A percentile compares a stretch with the other conserved stretches of the same genome.
These are phyloP conservation scores for Encephalitozoon romaleae DNA, from an alignment of 371 early-diverging fungal genomes.

Conservation along the genomic window DNA sequence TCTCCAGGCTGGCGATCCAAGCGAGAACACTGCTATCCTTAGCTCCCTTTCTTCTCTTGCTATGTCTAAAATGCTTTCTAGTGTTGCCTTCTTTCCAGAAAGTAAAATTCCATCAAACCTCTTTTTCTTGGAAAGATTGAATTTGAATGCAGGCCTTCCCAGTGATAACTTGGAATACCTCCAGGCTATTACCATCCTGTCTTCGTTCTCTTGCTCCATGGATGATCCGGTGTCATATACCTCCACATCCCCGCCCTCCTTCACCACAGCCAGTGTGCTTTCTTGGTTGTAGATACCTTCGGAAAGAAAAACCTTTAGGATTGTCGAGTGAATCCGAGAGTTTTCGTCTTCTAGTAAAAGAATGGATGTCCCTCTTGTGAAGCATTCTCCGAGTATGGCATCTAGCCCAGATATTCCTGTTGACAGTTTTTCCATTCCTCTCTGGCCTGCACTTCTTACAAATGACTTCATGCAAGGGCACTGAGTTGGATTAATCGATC, in stretches of 20 bases:
- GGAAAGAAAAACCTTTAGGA: constrained; percentile 22
- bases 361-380: neutral
- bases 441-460: neutral
- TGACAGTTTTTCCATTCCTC: neutral
- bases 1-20: constrained; percentile 13
- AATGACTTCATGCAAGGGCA: constrained; percentile 12
- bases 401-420: constrained; percentile 4
- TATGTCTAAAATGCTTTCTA: neutral
- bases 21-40: constrained; percentile 14
- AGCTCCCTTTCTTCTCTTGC: neutral
- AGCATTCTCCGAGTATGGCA: neutral
- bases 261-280: neutral
- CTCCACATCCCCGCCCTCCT: neutral
- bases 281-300: constrained; percentile 14
- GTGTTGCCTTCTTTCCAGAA: neutral
- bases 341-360: constrained; percentile 26
- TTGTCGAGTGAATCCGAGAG: neutral
- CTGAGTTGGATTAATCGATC: neutral
- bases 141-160: neutral
- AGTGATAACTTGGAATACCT: neutral
- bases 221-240: neutral
- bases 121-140: neutral
- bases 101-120: neutral
- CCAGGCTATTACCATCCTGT: constrained; percentile 37
- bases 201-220: neutral